These are phyloP conservation scores for Sporothrix luriei DNA, from an alignment of 2,329 filamentous ascomycete genomes.

Conservation along the genomic window DNA sequence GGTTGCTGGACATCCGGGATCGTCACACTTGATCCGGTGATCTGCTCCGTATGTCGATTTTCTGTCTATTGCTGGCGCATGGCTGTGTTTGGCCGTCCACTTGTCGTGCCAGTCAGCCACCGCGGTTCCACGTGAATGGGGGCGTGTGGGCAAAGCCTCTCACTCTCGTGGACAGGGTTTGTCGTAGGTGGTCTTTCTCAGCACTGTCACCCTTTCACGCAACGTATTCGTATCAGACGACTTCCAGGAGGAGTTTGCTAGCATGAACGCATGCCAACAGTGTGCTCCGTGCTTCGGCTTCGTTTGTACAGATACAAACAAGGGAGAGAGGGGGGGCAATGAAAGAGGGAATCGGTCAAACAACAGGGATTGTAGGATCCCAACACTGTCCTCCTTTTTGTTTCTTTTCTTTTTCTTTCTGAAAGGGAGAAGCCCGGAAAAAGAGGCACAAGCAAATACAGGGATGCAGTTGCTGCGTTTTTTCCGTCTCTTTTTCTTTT, in stretches of 20 bases:
- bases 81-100: neutral
- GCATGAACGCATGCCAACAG: no score
- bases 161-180: neutral
- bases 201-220: neutral
- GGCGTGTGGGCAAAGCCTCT: neutral
- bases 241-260: neutral
- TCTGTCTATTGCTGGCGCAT: neutral
- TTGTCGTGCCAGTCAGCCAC: conserved; percentile 20
- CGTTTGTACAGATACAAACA: conserved; percentile 6
- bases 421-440: conserved; percentile 15
- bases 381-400: neutral
- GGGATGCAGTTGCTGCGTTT: conserved; percentile 9
- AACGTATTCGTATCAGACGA: conserved; percentile 11
- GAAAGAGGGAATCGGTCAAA: neutral
- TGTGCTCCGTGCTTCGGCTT: conserved; percentile 5
- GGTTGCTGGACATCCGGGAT: conserved; percentile 7
- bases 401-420: conserved; percentile 5
- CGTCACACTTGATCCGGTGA: neutral
- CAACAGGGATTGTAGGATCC: neutral
- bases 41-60: conserved; percentile 6
- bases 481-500: neutral
- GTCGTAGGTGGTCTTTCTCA: no score
- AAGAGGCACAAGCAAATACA: neutral
- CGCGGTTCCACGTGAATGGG: conserved; percentile 29
- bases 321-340: conserved; percentile 1